Base-by-base conservation (phyloP, 2,329 filamentous ascomycete species). In the Penicillium corylophilum region DNA sequence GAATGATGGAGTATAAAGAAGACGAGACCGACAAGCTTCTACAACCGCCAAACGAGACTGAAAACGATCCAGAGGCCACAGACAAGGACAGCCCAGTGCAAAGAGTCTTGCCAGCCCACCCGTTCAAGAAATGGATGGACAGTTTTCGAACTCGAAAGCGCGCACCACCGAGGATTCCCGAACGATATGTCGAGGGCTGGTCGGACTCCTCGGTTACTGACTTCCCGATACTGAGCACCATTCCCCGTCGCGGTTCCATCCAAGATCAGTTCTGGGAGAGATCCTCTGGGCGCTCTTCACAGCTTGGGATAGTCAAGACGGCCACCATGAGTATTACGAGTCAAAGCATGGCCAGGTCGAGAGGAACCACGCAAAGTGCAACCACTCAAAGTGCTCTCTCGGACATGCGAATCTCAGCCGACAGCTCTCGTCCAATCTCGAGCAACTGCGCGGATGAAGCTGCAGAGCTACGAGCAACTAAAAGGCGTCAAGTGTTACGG, bases 291-390 rank as follows among this genome's bases (percentile, higher is more conserved):
- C 95, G 91, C 0, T 84, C 89, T 53, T 87, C 82, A 2, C 91
- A 92, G 64, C 83, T 96, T 35, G 84, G 86, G n/a, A 87, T 84
- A 15, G 81, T 95, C 60, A 90, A 87, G 67, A 94, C 90, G 56
- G 88, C 89, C 46, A 92, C 87, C 53, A 79, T 90, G 54, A 95
- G 90, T 53, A 76, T 92, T 53, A 82, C 85, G 43, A 90, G 86
- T 62, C 79, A 83, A 59, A 95, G 89, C 70, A 77, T 87, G 53
- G 77, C 83, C 28, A 80, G 82, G 47, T 87, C 86, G 10, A 79
- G 80, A 53, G 71, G 76, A 38, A 78, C 79, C 48, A 82, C 85
- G 39, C 79, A 79, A 56, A 82, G 84, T 41, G 83, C 86, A 50
- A 80, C 81, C 56, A 68, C 65, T n/a, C 65, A 61, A 28, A 73